Evolutionary conservation across 2,329 filamentous ascomycete species (phyloP), one percentile per base, ranked within the genome.

Genomic region (Stromatinia cepivora): DNA sequence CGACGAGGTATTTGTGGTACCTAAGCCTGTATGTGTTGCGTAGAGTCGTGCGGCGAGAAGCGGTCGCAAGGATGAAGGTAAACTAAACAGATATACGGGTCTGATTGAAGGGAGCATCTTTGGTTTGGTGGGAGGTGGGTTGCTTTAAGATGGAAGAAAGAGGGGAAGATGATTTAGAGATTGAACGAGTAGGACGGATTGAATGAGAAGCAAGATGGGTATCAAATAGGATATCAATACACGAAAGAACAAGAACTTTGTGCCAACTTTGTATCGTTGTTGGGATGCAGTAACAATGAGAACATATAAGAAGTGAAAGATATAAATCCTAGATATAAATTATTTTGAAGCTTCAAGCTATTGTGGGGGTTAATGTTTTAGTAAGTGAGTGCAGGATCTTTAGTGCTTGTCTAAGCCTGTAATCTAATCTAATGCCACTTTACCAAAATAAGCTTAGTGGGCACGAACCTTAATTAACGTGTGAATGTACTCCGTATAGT

Each of bases 1-100:
- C 65, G 75, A 71, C 50, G 76, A 70, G 46, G 78, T 71, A 65
- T 70, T 76, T 22, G 76, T 76, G 28, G 78, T 74, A 67, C 78
- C 71, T 71, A 84, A 74, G 70, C 81, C 81, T 70, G 82, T 85
- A 63, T 89, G 57, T 1, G 87, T 89, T 71, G 89, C 86, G 81
- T 90, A 90, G 64, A 80, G 78, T 76, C 87, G 84, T 71, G 79
- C 79, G 46, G 79, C 72, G 56, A 82, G 70, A 53, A 82, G 73
- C 50, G 80, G 79, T 69, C 80, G 80, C 64, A 82, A 72, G n/a
- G 75, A 42, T 75, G 78, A 72, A 79, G 80, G 78, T 78, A 77
- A 70, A 76, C 77, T 69, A 75, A 78, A 71, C 79, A 79, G 74
- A 79, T 25, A 39, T 17, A 11, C 52, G 54, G 48, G 28, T 54